Conservation (phyloP, 1,139 yeast species). For the Chernovozyma sophiae-reginae region DNA sequence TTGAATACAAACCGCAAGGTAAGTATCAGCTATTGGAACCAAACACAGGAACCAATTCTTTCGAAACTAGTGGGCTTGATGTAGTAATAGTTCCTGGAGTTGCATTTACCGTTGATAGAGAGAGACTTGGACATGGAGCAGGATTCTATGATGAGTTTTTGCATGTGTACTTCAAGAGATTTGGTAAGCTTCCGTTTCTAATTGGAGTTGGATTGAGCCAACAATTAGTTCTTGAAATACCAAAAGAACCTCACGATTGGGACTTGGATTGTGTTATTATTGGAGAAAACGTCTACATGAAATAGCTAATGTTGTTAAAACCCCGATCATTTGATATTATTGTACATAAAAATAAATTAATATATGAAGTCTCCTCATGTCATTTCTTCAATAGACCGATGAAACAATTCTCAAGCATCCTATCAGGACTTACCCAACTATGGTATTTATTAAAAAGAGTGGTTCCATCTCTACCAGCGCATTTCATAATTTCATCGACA, state of each 20-base stretch:
- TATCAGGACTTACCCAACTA: constrained; percentile 84
- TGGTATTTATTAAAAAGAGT: constrained; percentile 75
- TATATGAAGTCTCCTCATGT: no score
- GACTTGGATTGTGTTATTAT: constrained; percentile 56
- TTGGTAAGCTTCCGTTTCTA: constrained; percentile 35
- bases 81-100: constrained; percentile 81
- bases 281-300: constrained; percentile 1
- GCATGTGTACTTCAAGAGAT: constrained; percentile 39
- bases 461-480: constrained; percentile 87
- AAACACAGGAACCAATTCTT: constrained; percentile 27
- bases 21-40: constrained; percentile 72
- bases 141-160: constrained; percentile 88
- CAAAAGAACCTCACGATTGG: constrained; percentile 70
- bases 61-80: constrained; percentile 51
- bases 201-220: constrained; percentile 70
- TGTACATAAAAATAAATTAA: no score
- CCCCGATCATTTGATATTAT: no score
- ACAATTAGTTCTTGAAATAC: constrained; percentile 59
- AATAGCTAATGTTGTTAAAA: no score
- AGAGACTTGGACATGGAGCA: constrained; percentile 86
- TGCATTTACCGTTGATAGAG: constrained; percentile 56
- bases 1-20: constrained; percentile 59
- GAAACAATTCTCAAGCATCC: constrained; percentile 72
- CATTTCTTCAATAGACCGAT: constrained; percentile 50
- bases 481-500: constrained; percentile 64